Evolutionary conservation across 192 early-diverging fungal genomes (phyloP).

Genomic region (Coemansia aciculifera): DNA sequence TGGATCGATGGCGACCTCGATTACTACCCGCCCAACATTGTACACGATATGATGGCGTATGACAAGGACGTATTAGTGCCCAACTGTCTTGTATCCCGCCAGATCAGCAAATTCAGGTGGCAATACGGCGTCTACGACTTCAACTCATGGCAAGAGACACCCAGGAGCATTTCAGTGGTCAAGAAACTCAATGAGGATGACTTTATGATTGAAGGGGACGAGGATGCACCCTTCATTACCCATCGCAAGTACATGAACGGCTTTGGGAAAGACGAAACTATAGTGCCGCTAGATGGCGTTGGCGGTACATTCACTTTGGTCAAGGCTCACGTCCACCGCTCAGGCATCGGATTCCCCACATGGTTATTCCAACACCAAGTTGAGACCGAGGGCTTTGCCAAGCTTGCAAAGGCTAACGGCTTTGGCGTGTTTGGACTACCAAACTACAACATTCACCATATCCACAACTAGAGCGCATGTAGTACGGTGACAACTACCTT

Average conservation of each 20-base stretch:
- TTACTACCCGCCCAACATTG: slow-evolving; percentile 61
- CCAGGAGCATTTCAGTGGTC: slow-evolving; percentile 52
- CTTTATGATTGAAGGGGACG: slow-evolving; percentile 50
- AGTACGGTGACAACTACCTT: background rate
- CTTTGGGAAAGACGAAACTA: slow-evolving; percentile 38
- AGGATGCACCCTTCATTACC: slow-evolving; percentile 27
- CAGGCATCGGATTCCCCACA: slow-evolving; percentile 64
- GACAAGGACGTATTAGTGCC: slow-evolving; percentile 71
- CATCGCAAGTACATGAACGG: slow-evolving; percentile 45
- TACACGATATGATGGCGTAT: slow-evolving; percentile 61
- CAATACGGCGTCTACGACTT: slow-evolving; percentile 63
- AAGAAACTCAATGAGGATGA: slow-evolving; percentile 34
- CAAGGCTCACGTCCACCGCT: slow-evolving; percentile 64
- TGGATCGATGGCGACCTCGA: slow-evolving; percentile 74
- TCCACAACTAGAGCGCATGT: slow-evolving; percentile 26
- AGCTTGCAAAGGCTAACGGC: slow-evolving; percentile 65
- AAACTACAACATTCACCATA: slow-evolving; percentile 59
- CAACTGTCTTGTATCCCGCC: slow-evolving; percentile 56
- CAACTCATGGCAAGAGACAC: slow-evolving; percentile 70
- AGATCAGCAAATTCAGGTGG: slow-evolving; percentile 44
- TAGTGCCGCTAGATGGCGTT: slow-evolving; percentile 65
- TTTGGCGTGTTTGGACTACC: slow-evolving; percentile 67
- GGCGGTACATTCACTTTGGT: slow-evolving; percentile 70
- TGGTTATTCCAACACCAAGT: slow-evolving; percentile 66
- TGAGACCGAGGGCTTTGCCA: slow-evolving; percentile 74